phyloP scores from a whole-genome alignment of 2,329 filamentous ascomycete species.

The Fusarium secorum region DNA sequence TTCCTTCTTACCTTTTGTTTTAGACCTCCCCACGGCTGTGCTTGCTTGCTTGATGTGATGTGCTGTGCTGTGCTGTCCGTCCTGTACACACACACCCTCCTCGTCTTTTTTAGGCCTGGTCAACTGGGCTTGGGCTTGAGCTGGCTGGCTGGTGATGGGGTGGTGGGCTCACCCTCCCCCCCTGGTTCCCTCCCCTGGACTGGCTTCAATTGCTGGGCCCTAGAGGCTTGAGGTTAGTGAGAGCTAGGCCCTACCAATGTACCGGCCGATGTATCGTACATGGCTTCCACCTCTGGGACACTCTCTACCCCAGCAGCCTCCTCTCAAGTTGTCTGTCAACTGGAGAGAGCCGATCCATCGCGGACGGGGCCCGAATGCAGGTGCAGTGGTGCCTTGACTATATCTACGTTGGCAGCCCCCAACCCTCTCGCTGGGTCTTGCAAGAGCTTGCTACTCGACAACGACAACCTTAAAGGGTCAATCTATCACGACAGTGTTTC shows the following conservation, averaged over 20 bases:
- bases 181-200: slow-evolving; percentile 17
- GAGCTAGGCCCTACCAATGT: slow-evolving; percentile 29
- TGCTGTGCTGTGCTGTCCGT: slow-evolving; percentile 10
- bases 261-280: slow-evolving; percentile 31
- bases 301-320: slow-evolving; percentile 28
- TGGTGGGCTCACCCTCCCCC: slow-evolving; percentile 24
- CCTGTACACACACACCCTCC: slow-evolving; percentile 25
- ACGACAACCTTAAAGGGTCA: slow-evolving; percentile 16
- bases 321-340: slow-evolving; percentile 33
- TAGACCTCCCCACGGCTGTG: slow-evolving; percentile 20
- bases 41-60: background rate
- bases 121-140: slow-evolving; percentile 21
- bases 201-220: slow-evolving; percentile 23
- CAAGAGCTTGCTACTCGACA: slow-evolving; percentile 36
- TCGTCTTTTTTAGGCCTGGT: background rate
- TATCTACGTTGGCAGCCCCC: slow-evolving; percentile 41
- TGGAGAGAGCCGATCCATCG: slow-evolving; percentile 39
- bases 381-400: slow-evolving; percentile 41
- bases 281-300: slow-evolving; percentile 12
- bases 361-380: slow-evolving; percentile 41
- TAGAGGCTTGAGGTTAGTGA: slow-evolving; percentile 10
- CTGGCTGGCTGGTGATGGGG: slow-evolving; percentile 30
- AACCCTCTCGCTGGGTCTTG: slow-evolving; percentile 25
- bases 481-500: slow-evolving; percentile 13
- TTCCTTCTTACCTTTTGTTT: slow-evolving; percentile 15